phyloP scores from a whole-genome alignment of 306 rosid species.

The Cercis canadensis region DNA sequence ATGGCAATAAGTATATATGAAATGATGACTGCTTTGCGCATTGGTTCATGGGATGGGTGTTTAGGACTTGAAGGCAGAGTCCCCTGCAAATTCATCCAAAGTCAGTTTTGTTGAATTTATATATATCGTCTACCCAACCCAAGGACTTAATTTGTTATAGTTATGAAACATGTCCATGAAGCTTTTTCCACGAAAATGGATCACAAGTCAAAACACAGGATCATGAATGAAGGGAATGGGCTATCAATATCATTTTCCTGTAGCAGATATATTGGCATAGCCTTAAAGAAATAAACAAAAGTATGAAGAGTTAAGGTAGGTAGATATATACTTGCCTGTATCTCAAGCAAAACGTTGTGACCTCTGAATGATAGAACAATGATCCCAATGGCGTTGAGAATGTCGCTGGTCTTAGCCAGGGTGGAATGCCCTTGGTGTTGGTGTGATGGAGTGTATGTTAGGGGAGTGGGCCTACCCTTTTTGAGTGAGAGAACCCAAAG shows the following conservation, averaged over 20 bases:
- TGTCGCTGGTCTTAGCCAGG: conserved; percentile 19
- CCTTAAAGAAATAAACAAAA: too few relatives aligned
- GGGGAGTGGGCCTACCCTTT: conserved; percentile 42
- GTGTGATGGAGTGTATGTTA: conserved; percentile 36
- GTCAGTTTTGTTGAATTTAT: too few relatives aligned
- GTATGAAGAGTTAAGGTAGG: too few relatives aligned
- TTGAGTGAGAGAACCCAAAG: conserved; percentile 61
- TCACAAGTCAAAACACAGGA: too few relatives aligned
- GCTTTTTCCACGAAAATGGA: too few relatives aligned
- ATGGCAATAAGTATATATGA: conserved; percentile 54
- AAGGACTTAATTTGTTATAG: too few relatives aligned
- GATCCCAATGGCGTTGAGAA: conserved; percentile 61
- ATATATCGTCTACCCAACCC: too few relatives aligned
- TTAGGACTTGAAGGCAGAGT: conserved; percentile 62
- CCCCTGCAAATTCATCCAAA: conserved; percentile 51
- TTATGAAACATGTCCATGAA: too few relatives aligned
- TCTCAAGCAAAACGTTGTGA: conserved; percentile 77
- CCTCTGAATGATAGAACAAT: conserved; percentile 65
- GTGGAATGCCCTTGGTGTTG: not conserved
- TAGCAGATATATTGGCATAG: too few relatives aligned
- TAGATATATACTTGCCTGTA: conserved; percentile 50
- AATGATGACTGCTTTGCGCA: conserved; percentile 57
- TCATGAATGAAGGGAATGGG: too few relatives aligned
- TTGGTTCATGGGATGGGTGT: conserved; percentile 44
- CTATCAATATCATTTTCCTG: too few relatives aligned